phyloP scores from a whole-genome alignment of 495 filamentous ascomycete genomes.

The Annulohypoxylon maeteangense region DNA sequence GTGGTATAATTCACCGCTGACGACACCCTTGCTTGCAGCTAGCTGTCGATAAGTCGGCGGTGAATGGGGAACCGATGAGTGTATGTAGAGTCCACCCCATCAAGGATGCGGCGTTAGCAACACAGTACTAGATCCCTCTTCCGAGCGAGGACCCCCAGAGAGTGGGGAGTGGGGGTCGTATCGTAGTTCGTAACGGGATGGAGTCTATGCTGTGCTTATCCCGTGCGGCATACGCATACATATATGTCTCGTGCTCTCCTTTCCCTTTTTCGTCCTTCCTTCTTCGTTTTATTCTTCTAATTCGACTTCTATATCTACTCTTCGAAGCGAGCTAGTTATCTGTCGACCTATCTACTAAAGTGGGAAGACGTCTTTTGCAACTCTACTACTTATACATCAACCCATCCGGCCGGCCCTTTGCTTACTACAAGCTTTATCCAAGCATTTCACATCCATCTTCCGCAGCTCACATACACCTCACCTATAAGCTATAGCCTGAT shows the following conservation, averaged over 20 bases:
- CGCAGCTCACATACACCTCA: not conserved
- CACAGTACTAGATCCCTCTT: slow-evolving; percentile 32
- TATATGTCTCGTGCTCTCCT: slow-evolving; percentile 34
- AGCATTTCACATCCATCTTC: slow-evolving; percentile 21
- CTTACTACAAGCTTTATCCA: slow-evolving; percentile 16
- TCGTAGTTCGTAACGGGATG: slow-evolving; percentile 16
- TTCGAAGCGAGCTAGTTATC: not conserved
- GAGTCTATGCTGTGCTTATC: slow-evolving; percentile 20
- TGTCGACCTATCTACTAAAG: slow-evolving; percentile 12
- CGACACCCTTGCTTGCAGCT: slow-evolving; percentile 32
- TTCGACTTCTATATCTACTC: slow-evolving; percentile 2
- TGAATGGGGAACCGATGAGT: slow-evolving; percentile 18
- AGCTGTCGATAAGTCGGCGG: slow-evolving; percentile 30
- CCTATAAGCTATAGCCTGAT: not conserved
- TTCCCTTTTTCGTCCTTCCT: not conserved
- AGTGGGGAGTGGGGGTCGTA: slow-evolving; percentile 25
- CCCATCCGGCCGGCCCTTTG: not conserved
- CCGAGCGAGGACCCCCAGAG: slow-evolving; percentile 4
- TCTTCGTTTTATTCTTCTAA: not conserved
- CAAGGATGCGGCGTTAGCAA: slow-evolving; percentile 12
- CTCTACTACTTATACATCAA: slow-evolving; percentile 8
- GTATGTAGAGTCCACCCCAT: slow-evolving; percentile 10
- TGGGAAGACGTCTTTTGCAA: slow-evolving; percentile 30
- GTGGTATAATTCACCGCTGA: slow-evolving; percentile 29
- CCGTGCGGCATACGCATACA: slow-evolving; percentile 12